A percentile compares a stretch with the other conserved stretches of the same genome.
Conservation (phyloP, 1,139 yeast species). For the Kodamaea anthophila region DNA sequence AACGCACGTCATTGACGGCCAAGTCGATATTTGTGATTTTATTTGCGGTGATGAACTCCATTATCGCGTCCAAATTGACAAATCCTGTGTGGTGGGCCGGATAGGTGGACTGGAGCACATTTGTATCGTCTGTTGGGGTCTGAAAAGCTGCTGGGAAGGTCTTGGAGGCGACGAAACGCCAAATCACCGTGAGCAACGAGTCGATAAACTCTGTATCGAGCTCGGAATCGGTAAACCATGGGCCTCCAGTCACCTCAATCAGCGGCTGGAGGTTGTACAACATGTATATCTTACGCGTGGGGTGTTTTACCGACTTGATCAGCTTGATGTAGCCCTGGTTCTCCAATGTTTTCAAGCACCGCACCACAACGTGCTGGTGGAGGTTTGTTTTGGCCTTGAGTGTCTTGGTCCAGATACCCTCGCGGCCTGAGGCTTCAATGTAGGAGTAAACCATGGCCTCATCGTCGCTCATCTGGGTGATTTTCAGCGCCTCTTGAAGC, state of each 20-base stretch:
- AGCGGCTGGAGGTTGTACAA: conserved; percentile 89
- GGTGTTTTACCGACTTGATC: conserved; percentile 87
- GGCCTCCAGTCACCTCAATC: conserved; percentile 96
- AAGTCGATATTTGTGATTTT: conserved; percentile 82
- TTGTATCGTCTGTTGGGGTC: conserved; percentile 28
- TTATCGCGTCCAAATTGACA: conserved; percentile 66
- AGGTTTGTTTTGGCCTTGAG: conserved; percentile 85
- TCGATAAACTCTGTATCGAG: conserved; percentile 91
- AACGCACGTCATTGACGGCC: conserved; percentile 64
- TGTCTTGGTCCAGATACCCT: conserved; percentile 95
- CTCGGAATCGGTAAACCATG: conserved; percentile 97
- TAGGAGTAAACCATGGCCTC: conserved; percentile 89
- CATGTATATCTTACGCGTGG: conserved; percentile 97
- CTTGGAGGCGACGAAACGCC: conserved; percentile 76
- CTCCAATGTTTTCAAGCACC: conserved; percentile 81
- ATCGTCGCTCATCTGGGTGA: conserved; percentile 72
- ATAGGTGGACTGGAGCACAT: conserved; percentile 39
- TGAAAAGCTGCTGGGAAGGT: conserved; percentile 71
- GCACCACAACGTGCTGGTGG: conserved; percentile 85
- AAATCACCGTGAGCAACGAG: conserved; percentile 71
- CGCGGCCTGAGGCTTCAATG: conserved; percentile 89
- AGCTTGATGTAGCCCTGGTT: conserved; percentile 80
- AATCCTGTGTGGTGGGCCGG: conserved; percentile 46
- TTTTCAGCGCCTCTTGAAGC: conserved; percentile 60
- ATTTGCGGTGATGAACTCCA: conserved; percentile 66